Conservation (phyloP, 176 grass and related monocot genomes). For the Aegilops umbellulata region DNA sequence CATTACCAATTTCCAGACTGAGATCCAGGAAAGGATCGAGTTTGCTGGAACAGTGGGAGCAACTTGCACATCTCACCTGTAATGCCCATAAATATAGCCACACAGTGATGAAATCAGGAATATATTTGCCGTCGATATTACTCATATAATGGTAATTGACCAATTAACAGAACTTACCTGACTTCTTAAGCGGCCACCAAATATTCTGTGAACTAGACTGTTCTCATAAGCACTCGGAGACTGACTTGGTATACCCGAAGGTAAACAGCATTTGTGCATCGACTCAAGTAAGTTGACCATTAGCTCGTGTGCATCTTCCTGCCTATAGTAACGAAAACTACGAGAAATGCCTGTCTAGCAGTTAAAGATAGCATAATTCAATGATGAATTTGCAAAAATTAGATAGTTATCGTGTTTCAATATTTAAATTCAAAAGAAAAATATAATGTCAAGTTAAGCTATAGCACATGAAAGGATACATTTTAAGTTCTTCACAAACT, state of each 20-base stretch:
- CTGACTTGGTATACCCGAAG: constrained; percentile 68
- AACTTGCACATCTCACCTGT: constrained; percentile 75
- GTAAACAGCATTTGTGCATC: constrained; percentile 84
- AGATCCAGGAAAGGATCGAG: constrained; percentile 83
- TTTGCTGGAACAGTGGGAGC: constrained; percentile 69
- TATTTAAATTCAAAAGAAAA: not conserved
- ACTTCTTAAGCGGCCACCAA: constrained; percentile 80
- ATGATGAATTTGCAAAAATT: constrained; percentile 6
- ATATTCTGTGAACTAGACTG: constrained; percentile 83
- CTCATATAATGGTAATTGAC: not conserved
- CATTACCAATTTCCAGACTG: constrained; percentile 78
- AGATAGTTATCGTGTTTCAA: not conserved
- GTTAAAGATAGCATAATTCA: constrained; percentile 34
- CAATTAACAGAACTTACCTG: constrained; percentile 38
- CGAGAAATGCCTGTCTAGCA: constrained; percentile 53
- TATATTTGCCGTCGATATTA: constrained; percentile 1
- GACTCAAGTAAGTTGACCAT: constrained; percentile 87
- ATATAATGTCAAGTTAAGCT: not conserved
- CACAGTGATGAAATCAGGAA: not conserved
- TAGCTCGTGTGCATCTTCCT: constrained; percentile 90
- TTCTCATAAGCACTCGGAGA: constrained; percentile 79
- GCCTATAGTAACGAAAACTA: constrained; percentile 66
- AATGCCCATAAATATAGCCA: constrained; percentile 15
- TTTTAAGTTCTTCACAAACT: constrained; percentile 71
- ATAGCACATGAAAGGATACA: constrained; percentile 51